phyloP scores from a whole-genome alignment of 306 rosid genomes.

The Vigna trinervia region DNA sequence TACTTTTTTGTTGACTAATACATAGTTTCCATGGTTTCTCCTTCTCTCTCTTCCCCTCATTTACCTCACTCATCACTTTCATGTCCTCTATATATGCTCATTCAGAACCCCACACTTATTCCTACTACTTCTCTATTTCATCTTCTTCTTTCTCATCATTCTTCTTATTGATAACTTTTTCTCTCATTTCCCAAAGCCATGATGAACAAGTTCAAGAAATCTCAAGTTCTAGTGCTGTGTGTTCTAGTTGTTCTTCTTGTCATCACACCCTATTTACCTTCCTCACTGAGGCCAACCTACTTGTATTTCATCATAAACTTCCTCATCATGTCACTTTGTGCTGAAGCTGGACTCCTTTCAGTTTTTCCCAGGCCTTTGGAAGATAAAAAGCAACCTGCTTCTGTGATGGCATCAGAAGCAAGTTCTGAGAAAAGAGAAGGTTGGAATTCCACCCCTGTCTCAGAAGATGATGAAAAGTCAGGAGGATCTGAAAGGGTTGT shows the following conservation, averaged over 20 bases:
- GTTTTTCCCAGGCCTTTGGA: conserved; percentile 50
- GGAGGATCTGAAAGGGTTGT: conserved; percentile 41
- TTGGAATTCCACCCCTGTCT: conserved; percentile 20
- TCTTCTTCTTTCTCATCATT: conserved; percentile 28
- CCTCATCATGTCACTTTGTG: conserved; percentile 69
- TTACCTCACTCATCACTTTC: conserved; percentile 5
- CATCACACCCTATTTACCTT: conserved; percentile 65
- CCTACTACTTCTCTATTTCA: conserved; percentile 37
- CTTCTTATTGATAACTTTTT: background rate
- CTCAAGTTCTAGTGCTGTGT: conserved; percentile 60
- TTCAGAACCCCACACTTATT: conserved; percentile 35
- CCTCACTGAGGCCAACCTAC: conserved; percentile 64
- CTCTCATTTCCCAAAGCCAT: conserved; percentile 40
- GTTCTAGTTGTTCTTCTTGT: conserved; percentile 59
- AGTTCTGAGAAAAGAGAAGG: conserved; percentile 39
- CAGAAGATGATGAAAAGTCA: conserved; percentile 49
- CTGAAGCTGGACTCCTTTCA: conserved; percentile 75
- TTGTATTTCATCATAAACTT: conserved; percentile 69
- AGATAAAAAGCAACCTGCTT: conserved; percentile 39
- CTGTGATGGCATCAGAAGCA: conserved; percentile 37
- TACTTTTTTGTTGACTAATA: conserved; percentile 29
- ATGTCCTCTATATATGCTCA: conserved; percentile 42
- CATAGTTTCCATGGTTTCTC: conserved; percentile 1
- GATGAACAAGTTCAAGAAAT: conserved; percentile 60
- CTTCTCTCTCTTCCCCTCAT: background rate